phyloP scores from a whole-genome alignment of 2,329 filamentous ascomycete genomes.

The Meredithiella fracta region DNA sequence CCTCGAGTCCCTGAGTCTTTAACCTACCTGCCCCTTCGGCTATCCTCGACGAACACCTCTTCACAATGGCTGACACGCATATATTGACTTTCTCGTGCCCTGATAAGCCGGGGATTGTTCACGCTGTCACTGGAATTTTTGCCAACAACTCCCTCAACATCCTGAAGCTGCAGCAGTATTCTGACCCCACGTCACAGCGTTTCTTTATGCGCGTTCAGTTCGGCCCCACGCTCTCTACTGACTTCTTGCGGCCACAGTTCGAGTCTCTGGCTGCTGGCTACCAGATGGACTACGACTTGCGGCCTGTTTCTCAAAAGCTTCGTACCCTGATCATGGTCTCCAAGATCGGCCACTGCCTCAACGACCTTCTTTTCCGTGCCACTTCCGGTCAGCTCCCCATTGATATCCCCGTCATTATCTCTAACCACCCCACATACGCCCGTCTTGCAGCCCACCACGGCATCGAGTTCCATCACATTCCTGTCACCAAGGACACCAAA shows the following conservation, averaged over 20 bases:
- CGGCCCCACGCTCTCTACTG: constrained; percentile 35
- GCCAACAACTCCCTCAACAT: constrained; percentile 62
- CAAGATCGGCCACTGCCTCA: constrained; percentile 35
- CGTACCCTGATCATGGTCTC: constrained; percentile 65
- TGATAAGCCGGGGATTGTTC: constrained; percentile 70
- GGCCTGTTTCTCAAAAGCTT: constrained; percentile 51
- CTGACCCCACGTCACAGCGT: constrained; percentile 52
- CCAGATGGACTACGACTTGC: constrained; percentile 55
- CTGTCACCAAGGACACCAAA: constrained; percentile 66
- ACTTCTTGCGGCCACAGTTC: constrained; percentile 39
- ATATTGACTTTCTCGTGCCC: constrained; percentile 72
- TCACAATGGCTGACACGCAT: constrained; percentile 23
- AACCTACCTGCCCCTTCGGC: background rate
- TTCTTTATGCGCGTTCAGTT: constrained; percentile 90
- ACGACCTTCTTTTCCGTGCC: constrained; percentile 62
- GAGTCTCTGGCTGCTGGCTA: constrained; percentile 44
- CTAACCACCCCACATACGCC: constrained; percentile 63
- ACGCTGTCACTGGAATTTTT: constrained; percentile 66
- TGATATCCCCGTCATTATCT: constrained; percentile 62
- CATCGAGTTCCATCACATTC: constrained; percentile 66
- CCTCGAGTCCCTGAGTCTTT: background rate
- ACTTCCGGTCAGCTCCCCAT: constrained; percentile 58
- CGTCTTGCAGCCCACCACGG: constrained; percentile 55
- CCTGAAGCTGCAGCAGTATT: constrained; percentile 72
- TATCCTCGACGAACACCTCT: background rate